Percentiles rank a stretch among this genome's conserved stretches.
Conservation (phyloP, 257 asterid genomes). For the Handroanthus guayacan region DNA sequence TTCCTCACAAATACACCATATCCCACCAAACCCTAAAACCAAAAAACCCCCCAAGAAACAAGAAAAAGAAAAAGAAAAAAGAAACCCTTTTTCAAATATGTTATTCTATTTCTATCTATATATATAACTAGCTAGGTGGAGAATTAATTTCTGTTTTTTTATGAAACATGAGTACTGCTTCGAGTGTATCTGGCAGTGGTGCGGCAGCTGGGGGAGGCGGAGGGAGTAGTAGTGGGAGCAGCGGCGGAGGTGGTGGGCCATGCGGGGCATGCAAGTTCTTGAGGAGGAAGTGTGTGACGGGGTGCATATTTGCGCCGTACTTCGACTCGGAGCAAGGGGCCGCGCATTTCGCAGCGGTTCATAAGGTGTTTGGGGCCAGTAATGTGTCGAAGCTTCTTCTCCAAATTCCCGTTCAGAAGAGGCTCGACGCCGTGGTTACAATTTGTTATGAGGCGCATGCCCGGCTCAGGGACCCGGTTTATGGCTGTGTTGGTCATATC, state of each 20-base stretch:
- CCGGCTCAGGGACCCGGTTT: constrained; percentile 75
- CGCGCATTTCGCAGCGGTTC: constrained; percentile 83
- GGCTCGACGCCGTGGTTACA: constrained; percentile 74
- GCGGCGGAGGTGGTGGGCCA: constrained; percentile 61
- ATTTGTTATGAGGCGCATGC: constrained; percentile 84
- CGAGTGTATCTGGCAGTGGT: constrained; percentile 42
- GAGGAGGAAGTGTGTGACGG: constrained; percentile 76
- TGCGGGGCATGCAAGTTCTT: constrained; percentile 94
- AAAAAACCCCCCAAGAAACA: background rate
- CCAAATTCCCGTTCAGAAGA: constrained; percentile 65
- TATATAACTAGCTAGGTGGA: constrained; percentile 11
- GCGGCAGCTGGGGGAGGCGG: constrained; percentile 36
- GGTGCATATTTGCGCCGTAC: constrained; percentile 84
- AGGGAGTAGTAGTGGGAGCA: constrained; percentile 27
- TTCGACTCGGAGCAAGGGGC: constrained; percentile 90
- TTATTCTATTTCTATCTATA: background rate
- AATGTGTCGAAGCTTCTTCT: constrained; percentile 75
- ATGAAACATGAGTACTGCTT: constrained; percentile 42
- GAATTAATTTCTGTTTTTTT: background rate
- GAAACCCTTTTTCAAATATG: background rate
- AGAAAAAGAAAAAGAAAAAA: background rate
- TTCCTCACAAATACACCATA: constrained; percentile 34
- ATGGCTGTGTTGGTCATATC: constrained; percentile 78
- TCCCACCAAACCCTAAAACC: constrained; percentile 56
- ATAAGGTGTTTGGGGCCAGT: constrained; percentile 85